Evolutionary conservation across 352 stramenopile genomes (phyloP).

Genomic region (Globisporangium barbulae): DNA sequence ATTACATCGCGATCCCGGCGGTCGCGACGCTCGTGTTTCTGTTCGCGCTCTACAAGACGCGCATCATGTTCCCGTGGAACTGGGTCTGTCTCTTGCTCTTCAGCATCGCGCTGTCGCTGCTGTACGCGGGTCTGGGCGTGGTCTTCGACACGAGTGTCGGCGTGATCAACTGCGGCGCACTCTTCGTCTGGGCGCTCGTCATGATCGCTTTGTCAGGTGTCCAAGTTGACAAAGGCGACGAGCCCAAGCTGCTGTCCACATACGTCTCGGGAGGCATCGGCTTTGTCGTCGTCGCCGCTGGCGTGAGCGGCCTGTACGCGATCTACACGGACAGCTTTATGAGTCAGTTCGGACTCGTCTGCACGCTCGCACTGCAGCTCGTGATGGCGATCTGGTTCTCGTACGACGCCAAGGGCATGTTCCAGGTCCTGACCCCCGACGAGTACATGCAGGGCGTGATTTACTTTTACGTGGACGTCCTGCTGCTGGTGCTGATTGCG

Average conservation of each 20-base stretch:
- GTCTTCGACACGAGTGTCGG: slow-evolving; percentile 17
- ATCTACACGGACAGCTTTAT: slow-evolving; percentile 22
- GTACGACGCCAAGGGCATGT: slow-evolving; percentile 48
- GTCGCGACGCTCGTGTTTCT: slow-evolving; percentile 1
- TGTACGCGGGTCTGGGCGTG: slow-evolving; percentile 18
- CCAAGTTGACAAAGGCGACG: not conserved
- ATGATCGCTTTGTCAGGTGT: slow-evolving; percentile 14
- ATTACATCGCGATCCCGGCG: not conserved
- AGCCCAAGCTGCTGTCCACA: not conserved
- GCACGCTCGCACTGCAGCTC: slow-evolving; percentile 34
- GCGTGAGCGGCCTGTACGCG: not conserved
- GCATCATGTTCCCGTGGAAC: slow-evolving; percentile 13
- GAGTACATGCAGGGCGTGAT: slow-evolving; percentile 63
- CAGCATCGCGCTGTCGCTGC: slow-evolving; percentile 11
- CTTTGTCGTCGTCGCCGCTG: not conserved
- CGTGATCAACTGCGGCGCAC: slow-evolving; percentile 20
- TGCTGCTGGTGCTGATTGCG: slow-evolving; percentile 26
- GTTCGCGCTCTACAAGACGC: slow-evolving; percentile 1
- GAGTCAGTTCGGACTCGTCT: slow-evolving; percentile 28
- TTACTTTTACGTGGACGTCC: slow-evolving; percentile 58
- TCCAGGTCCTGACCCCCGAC: slow-evolving; percentile 45
- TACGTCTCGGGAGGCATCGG: not conserved
- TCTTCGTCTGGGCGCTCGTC: slow-evolving; percentile 16
- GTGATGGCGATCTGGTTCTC: slow-evolving; percentile 50
- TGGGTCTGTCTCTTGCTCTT: slow-evolving; percentile 22